These are phyloP conservation scores for Didymella glomerata DNA, from an alignment of 2,329 filamentous ascomycete species.

Conservation along the genomic window DNA sequence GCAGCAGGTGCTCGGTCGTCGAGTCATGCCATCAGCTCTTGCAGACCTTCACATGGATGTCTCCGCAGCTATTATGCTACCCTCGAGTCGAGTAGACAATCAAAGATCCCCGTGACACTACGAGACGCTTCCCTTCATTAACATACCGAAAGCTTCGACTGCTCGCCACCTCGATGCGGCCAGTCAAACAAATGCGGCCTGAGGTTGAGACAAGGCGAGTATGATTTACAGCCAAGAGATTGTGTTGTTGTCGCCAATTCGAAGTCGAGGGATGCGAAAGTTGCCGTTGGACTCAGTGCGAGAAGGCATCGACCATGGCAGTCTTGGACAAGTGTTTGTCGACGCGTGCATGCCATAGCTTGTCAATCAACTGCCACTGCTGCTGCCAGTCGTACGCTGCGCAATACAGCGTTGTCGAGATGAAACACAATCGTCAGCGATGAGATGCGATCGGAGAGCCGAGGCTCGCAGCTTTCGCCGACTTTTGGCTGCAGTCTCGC, in stretches of 20 bases:
- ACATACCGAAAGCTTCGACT: neutral
- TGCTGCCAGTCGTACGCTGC: constrained; percentile 1
- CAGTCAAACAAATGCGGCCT: constrained; percentile 15
- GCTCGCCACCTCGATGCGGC: neutral
- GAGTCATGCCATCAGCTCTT: neutral
- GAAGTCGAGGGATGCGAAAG: constrained; percentile 6
- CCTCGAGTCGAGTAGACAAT: neutral
- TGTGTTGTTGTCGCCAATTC: constrained; percentile 13
- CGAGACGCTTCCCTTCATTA: neutral
- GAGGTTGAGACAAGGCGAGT: constrained; percentile 19
- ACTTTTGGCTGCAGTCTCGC: constrained; percentile 16
- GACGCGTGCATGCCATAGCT: neutral
- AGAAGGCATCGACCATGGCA: neutral
- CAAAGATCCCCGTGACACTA: neutral
- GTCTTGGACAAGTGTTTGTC: neutral
- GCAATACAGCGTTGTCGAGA: neutral
- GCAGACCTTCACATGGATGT: neutral
- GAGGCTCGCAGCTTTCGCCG: constrained; percentile 18
- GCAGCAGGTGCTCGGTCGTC: neutral
- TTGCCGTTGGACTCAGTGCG: constrained; percentile 1
- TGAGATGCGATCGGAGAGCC: constrained; percentile 13
- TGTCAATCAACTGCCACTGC: neutral
- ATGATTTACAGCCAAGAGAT: constrained; percentile 18
- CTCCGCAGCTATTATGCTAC: neutral
- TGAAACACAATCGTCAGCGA: constrained; percentile 4